Base-by-base conservation (phyloP, 768 basidiomycete genomes). In the Mycena haematopus region DNA sequence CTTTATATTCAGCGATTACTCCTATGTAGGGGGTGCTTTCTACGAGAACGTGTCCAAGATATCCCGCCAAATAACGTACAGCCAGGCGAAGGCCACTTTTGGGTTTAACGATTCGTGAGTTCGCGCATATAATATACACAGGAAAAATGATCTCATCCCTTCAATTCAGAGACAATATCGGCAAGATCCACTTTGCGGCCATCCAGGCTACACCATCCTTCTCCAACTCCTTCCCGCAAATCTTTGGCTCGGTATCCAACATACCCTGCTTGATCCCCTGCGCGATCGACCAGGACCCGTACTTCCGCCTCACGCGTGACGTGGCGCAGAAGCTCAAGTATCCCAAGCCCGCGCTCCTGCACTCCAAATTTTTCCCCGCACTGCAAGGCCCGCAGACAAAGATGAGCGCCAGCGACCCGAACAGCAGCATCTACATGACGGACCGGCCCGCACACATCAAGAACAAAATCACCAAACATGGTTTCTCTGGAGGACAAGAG, bases 201-300 rank as follows among this genome's bases (percentile, higher is more conserved):
- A 88, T 99, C 66, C 97, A 99, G 77, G 95, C 97, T 9, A 87
- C 96, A 0, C 96, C 97, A 0, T 92, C 95, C 19, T 99, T 99
- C 82, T 95, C 94, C 65, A 96, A 95, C 75, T 97, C 96, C 14
- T 99, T 99, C 82, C 96, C 97, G 21, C 94, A 99, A 64, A 99
- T 99, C 66, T 99, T 95, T 70, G 96, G 95, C 55, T 81, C 85
- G 6, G 79, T 79, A 42, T 85, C 87, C 59, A 90, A 93, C 74
- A 86, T 98, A 52, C 96, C 96, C 2, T 93, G 89, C 73, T 82
- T 99, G 31, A 99, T 99, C 68, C 96, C 96, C 14, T 99, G 96
- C 71, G 97, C 97, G 15, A 99, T 99, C 74, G 97, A 99, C 76
- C 96, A 97, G 73, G 93, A 95, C 72, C 91, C 93, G 2, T 95